phyloP scores from a whole-genome alignment of 306 rosid genomes.

The apple (Malus domestica) region DNA sequence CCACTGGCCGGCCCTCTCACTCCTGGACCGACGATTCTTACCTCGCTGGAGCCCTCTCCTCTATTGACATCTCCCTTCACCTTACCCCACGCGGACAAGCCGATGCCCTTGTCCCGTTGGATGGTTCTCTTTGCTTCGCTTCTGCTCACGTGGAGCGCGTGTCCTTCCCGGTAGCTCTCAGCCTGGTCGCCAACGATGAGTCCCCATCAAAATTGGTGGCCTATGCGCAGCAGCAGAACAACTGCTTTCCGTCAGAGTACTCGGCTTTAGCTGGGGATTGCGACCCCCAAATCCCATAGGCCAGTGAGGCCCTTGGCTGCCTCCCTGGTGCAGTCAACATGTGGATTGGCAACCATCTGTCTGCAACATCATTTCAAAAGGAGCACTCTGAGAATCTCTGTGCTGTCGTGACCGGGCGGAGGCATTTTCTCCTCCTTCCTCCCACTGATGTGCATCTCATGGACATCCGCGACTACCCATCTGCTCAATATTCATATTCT shows the following conservation, averaged over 20 bases:
- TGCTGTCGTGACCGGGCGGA: conserved; percentile 67
- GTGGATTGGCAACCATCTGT: conserved; percentile 62
- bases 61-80: conserved; percentile 55
- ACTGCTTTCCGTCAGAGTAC: conserved; percentile 64
- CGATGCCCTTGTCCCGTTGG: conserved; percentile 39
- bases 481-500: conserved; percentile 53
- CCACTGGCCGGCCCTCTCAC: conserved; percentile 71
- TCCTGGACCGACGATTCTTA: conserved; percentile 45
- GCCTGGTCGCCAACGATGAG: conserved; percentile 16
- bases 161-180: conserved; percentile 28
- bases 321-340: conserved; percentile 72
- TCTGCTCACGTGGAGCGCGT: conserved; percentile 24
- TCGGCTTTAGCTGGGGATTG: conserved; percentile 46
- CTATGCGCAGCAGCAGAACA: conserved; percentile 76
- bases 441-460: conserved; percentile 74
- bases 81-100: conserved; percentile 79
- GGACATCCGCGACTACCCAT: conserved; percentile 59
- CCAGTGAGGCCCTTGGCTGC: conserved; percentile 57
- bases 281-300: conserved; percentile 58
- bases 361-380: conserved; percentile 65
- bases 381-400: conserved; percentile 85
- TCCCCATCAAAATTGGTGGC: conserved; percentile 26
- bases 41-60: conserved; percentile 48
- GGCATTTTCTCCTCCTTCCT: conserved; percentile 68
- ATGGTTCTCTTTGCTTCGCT: conserved; percentile 28